These are phyloP conservation scores for Paecilomyces formosus DNA, from an alignment of 2,329 filamentous ascomycete species.

Conservation along the genomic window DNA sequence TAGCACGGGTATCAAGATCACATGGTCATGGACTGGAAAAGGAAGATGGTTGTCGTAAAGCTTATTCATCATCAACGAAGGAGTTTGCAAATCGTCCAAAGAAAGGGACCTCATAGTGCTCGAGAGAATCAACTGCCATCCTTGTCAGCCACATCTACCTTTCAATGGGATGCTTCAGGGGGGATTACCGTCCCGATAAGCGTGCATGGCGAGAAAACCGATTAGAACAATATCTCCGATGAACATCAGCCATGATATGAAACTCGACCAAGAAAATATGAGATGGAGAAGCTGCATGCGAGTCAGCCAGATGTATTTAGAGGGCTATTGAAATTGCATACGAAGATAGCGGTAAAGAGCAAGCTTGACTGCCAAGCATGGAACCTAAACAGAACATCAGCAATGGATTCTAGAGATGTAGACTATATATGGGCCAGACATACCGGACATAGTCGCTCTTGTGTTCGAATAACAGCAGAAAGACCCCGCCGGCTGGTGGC, in stretches of 20 bases:
- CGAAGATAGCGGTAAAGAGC: constrained; percentile 64
- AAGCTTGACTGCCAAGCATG: constrained; percentile 93
- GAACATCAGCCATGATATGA: constrained; percentile 79
- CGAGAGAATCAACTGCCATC: constrained; percentile 51
- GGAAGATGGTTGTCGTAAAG: constrained; percentile 2
- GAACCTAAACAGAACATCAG: constrained; percentile 51
- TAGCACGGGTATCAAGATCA: constrained; percentile 12
- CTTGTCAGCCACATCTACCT: not conserved
- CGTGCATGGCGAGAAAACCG: constrained; percentile 65
- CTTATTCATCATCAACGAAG: constrained; percentile 79
- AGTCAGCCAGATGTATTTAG: not conserved
- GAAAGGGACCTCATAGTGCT: constrained; percentile 76
- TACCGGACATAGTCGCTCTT: constrained; percentile 96
- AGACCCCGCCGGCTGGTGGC: constrained; percentile 76
- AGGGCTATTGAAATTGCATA: constrained; percentile 23
- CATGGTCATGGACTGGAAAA: constrained; percentile 3
- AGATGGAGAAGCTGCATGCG: constrained; percentile 66
- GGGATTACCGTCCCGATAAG: constrained; percentile 71
- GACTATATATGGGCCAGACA: constrained; percentile 8
- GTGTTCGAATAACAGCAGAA: constrained; percentile 78
- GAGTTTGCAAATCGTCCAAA: constrained; percentile 79
- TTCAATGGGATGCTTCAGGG: not conserved
- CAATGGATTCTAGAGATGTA: not conserved
- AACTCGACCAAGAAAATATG: constrained; percentile 74
- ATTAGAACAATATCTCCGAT: constrained; percentile 69